These are phyloP conservation scores for Samsoniella hepiali DNA, from an alignment of 2,329 filamentous ascomycete species.

Conservation along the genomic window DNA sequence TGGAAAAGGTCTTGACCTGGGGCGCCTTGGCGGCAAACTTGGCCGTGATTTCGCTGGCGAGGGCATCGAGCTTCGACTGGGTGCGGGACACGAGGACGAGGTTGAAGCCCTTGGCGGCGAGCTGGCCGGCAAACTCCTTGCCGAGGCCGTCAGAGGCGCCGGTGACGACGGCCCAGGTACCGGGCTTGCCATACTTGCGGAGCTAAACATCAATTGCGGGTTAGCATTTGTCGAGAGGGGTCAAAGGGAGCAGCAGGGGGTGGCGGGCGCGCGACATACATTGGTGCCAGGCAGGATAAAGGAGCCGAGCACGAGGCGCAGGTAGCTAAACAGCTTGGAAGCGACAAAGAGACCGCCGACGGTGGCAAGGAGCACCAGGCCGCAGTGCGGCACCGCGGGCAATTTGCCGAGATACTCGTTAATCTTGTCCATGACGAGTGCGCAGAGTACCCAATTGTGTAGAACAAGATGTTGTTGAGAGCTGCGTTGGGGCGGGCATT, in stretches of 20 bases:
- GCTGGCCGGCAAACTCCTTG: constrained; percentile 90
- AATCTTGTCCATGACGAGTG: constrained; percentile 23
- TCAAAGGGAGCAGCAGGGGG: constrained; percentile 22
- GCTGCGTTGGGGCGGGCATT: not conserved
- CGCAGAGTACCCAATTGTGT: not conserved
- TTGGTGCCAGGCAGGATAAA: constrained; percentile 65
- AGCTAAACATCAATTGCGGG: constrained; percentile 52
- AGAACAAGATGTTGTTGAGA: constrained; percentile 13
- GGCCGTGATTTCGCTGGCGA: constrained; percentile 70
- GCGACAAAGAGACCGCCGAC: constrained; percentile 59
- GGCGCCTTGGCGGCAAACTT: constrained; percentile 61
- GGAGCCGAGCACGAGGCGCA: constrained; percentile 61
- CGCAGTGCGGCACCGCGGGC: constrained; percentile 39
- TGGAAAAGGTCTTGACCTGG: constrained; percentile 74
- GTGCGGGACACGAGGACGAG: constrained; percentile 93
- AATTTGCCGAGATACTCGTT: constrained; percentile 31
- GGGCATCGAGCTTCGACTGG: constrained; percentile 78
- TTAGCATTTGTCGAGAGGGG: not conserved
- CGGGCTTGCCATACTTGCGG: constrained; percentile 83
- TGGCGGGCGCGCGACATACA: constrained; percentile 41
- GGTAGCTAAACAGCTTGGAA: constrained; percentile 54
- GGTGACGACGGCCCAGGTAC: constrained; percentile 91
- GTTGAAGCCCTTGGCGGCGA: constrained; percentile 91
- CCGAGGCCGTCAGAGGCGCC: constrained; percentile 95
- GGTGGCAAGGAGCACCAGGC: constrained; percentile 47